Evolutionary conservation across 2,329 filamentous ascomycete genomes (phyloP).

Genomic region (Fusarium penzigii): DNA sequence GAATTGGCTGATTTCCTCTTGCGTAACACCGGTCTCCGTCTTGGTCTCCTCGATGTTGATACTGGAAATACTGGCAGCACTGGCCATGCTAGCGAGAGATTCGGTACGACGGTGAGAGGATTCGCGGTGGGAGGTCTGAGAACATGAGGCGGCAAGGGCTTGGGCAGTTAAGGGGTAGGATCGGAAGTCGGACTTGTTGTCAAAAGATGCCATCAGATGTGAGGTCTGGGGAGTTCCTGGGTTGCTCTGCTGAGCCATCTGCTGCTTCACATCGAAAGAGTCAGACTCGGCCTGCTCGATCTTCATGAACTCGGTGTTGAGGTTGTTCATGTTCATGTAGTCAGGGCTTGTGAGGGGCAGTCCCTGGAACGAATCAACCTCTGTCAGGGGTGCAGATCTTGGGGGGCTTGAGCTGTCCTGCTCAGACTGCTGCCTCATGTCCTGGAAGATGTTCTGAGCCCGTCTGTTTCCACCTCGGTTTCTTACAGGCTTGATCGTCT

Average conservation of each 20-base stretch:
- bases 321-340: conserved; percentile 56
- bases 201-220: conserved; percentile 45
- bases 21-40: conserved; percentile 79
- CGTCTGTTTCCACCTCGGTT: conserved; percentile 43
- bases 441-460: conserved; percentile 56
- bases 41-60: conserved; percentile 67
- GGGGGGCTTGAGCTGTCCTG: conserved; percentile 56
- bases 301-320: conserved; percentile 48
- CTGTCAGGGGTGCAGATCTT: conserved; percentile 50
- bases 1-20: conserved; percentile 78
- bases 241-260: conserved; percentile 52
- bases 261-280: conserved; percentile 42
- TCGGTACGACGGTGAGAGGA: conserved; percentile 57
- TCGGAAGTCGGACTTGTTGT: conserved; percentile 45
- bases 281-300: conserved; percentile 37
- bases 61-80: conserved; percentile 59
- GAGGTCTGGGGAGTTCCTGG: conserved; percentile 52
- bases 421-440: conserved; percentile 59
- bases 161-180: conserved; percentile 25
- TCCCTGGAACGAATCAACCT: conserved; percentile 47
- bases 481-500: conserved; percentile 61
- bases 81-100: conserved; percentile 58
- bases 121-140: conserved; percentile 21
- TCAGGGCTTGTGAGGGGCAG: conserved; percentile 55
- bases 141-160: conserved; percentile 17